Evolutionary conservation across 306 rosid genomes (phyloP).

Genomic region (Begonia peltatifolia): DNA sequence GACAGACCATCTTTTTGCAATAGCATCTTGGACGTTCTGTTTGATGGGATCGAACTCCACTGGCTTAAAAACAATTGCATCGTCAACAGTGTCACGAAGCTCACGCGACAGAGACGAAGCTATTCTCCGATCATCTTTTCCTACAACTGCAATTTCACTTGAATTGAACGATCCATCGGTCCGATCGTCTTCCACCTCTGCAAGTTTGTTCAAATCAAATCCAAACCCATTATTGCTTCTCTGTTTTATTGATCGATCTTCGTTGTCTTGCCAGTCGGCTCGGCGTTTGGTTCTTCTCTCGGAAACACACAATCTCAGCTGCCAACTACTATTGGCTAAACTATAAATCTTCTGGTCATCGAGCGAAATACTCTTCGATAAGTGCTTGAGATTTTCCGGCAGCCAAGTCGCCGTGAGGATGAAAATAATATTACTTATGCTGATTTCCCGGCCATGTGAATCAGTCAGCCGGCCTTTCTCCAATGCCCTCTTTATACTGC

Average conservation of each 20-base stretch:
- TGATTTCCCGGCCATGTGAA: slow-evolving; percentile 82
- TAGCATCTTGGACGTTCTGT: slow-evolving; percentile 28
- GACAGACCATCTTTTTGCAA: slow-evolving; percentile 32
- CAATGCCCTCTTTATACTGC: slow-evolving; percentile 68
- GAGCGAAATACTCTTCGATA: slow-evolving; percentile 19
- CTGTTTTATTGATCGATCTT: slow-evolving; percentile 46
- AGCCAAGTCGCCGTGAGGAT: slow-evolving; percentile 73
- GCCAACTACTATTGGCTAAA: slow-evolving; percentile 51
- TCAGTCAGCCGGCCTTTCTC: slow-evolving; percentile 75
- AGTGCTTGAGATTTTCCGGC: slow-evolving; percentile 47
- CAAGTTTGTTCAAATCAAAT: slow-evolving; percentile 82
- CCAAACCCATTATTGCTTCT: slow-evolving; percentile 36
- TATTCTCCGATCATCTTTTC: slow-evolving; percentile 33
- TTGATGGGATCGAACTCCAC: slow-evolving; percentile 38
- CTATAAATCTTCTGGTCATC: slow-evolving; percentile 43
- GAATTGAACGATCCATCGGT: slow-evolving; percentile 82
- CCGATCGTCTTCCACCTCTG: slow-evolving; percentile 43
- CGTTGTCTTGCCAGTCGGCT: slow-evolving; percentile 42
- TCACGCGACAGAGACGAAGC: slow-evolving; percentile 28
- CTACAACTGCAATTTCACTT: slow-evolving; percentile 76
- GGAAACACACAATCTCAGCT: slow-evolving; percentile 44
- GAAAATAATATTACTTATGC: slow-evolving; percentile 68
- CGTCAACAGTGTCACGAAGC: slow-evolving; percentile 53
- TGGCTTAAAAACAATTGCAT: slow-evolving; percentile 70
- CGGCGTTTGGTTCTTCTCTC: slow-evolving; percentile 53